Conservation (phyloP, 768 basidiomycete genomes). For the Boletus vermiculosoides region DNA sequence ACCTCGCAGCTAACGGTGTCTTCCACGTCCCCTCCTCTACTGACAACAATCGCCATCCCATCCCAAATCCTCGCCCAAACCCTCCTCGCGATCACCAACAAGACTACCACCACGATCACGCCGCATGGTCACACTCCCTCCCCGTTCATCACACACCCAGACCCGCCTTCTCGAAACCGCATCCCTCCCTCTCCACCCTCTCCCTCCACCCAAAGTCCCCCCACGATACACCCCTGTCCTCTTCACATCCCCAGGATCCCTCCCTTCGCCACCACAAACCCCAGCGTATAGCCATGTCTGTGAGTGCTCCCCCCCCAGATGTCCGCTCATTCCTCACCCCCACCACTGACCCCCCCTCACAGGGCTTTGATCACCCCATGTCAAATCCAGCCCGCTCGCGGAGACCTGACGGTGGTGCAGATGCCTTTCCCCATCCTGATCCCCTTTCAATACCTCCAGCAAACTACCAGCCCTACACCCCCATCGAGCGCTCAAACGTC, state of each 20-base stretch:
- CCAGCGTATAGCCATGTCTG: conserved; percentile 14
- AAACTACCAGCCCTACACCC: conserved; percentile 26
- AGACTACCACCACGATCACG: conserved; percentile 23
- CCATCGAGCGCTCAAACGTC: conserved; percentile 50
- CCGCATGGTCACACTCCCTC: conserved; percentile 28
- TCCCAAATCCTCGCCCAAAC: conserved; percentile 18
- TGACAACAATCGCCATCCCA: conserved; percentile 33
- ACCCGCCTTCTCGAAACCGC: conserved; percentile 31
- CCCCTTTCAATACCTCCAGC: conserved; percentile 19
- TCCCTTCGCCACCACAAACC: conserved; percentile 16
- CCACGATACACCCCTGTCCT: conserved; percentile 17
- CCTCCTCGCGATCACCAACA: conserved; percentile 14
- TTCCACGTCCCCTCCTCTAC: conserved; percentile 36
- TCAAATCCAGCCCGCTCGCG: conserved; percentile 14
- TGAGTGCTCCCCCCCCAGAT: conserved; percentile 2
- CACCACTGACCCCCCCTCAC: conserved; percentile 4
- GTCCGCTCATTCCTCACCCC: background rate
- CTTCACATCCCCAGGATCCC: conserved; percentile 10
- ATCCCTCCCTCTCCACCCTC: conserved; percentile 19
- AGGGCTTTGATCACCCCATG: conserved; percentile 23
- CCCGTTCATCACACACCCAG: conserved; percentile 26
- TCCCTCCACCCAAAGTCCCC: conserved; percentile 25
- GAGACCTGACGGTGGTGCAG: conserved; percentile 10
- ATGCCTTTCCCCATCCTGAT: conserved; percentile 16
- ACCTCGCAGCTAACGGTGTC: conserved; percentile 59